These are phyloP conservation scores for Acorus calamus DNA, from an alignment of 106 monocot genomes.

Conservation along the genomic window DNA sequence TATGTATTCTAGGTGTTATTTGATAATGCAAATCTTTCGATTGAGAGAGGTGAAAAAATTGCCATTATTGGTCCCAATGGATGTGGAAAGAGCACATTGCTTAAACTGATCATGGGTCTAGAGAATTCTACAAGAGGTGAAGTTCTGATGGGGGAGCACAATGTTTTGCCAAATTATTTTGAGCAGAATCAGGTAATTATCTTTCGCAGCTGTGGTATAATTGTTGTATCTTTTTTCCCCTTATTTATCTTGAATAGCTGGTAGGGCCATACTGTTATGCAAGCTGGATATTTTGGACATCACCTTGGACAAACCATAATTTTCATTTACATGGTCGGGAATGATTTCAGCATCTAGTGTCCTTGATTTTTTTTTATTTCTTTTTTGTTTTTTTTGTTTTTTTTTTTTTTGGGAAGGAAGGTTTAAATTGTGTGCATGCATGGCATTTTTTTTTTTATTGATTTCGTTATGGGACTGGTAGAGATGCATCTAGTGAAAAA, in stretches of 20 bases:
- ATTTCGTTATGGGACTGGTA: too few species aligned
- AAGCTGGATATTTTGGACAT: too few species aligned
- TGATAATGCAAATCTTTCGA: slow-evolving; percentile 65
- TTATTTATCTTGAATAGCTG: too few species aligned
- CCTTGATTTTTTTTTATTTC: neutral
- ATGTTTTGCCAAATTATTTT: slow-evolving; percentile 95
- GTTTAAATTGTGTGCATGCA: too few species aligned
- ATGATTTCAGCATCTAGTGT: too few species aligned
- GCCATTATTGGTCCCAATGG: slow-evolving; percentile 98
- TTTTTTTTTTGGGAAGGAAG: neutral
- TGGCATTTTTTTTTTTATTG: too few species aligned
- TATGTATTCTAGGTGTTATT: slow-evolving; percentile 40
- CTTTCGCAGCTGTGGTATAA: neutral
- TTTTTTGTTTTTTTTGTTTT: neutral
- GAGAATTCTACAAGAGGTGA: slow-evolving; percentile 77
- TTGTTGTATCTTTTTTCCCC: too few species aligned
- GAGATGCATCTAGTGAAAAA: too few species aligned
- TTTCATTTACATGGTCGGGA: too few species aligned
- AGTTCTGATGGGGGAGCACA: slow-evolving; percentile 80
- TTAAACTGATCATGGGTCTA: slow-evolving; percentile 79
- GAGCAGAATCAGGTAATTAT: slow-evolving; percentile 91
- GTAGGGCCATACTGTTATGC: too few species aligned
- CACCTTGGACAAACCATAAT: too few species aligned
- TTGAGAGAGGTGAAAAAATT: slow-evolving; percentile 89
- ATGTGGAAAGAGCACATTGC: slow-evolving; percentile 90